Base-by-base conservation (phyloP, 2,329 filamentous ascomycete genomes). In the Ascochyta clinopodiicola region DNA sequence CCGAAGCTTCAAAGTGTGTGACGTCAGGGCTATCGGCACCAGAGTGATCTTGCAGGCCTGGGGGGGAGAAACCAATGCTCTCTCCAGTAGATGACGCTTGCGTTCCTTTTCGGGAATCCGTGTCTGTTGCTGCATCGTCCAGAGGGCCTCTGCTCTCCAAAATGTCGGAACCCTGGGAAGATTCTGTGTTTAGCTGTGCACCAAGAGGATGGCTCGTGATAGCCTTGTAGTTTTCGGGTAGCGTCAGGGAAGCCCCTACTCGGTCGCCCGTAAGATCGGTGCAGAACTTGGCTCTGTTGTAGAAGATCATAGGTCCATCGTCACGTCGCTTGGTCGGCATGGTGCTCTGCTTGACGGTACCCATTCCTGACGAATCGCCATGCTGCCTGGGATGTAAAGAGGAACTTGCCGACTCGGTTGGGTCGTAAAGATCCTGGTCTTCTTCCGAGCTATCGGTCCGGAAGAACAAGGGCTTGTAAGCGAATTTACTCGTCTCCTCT, bases 241-340 rank as follows among this genome's bases (percentile, higher is more conserved):
- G 58, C 8, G 62, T 59, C 17, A 53, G 49, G 5, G 61, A 64
- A 1, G 60, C 57, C 6, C 64, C 66, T 8, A 58, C 52, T 21
- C 64, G 79, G 63, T 92, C 88, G 2, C 88, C 88, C 15, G 88
- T 90, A 3, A 95, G 76, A 71, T 96, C 92, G 1, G 88, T 92
- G 71, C 87, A 95, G 71, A 95, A 96, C 0, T 85, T 85, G 1
- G 89, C 88, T 24, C 89, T 90, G 57, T 84, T 91, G 71, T 94
- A 96, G 69, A 93, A 96, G 17, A 94, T 92, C 62, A 96, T 89
- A 1, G 89, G 87, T 8, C 91, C 91, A 55, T 90, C 86, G 12
- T 86, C 81, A 0, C 80, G 82, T 24, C 83, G 82, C 71, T 83
- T 85, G 61, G 77, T 81, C 0, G 72, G 69, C 1, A 60, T 77